Evolutionary conservation across 148 eudicot genomes (phyloP).

Genomic region (Spergularia bocconei): DNA sequence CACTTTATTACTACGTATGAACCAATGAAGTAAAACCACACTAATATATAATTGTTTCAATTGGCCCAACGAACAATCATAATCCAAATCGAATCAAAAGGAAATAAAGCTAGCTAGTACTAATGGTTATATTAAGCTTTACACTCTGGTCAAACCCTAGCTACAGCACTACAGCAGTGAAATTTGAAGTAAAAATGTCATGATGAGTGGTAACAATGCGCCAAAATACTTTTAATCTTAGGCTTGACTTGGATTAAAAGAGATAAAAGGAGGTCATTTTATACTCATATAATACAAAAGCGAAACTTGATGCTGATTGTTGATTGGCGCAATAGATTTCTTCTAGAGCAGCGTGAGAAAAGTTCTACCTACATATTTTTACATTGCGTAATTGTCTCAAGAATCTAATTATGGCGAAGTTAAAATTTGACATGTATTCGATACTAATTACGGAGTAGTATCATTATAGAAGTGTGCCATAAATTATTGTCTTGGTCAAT

Average conservation of each 20-base stretch:
- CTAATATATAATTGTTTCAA: neutral
- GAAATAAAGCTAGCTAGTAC: neutral
- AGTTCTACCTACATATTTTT: neutral
- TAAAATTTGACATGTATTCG: no score
- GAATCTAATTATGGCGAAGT: neutral
- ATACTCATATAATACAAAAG: neutral
- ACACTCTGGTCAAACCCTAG: slow-evolving; percentile 25
- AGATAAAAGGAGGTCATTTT: neutral
- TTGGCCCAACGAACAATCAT: slow-evolving; percentile 12
- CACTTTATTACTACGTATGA: slow-evolving; percentile 15
- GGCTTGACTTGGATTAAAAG: slow-evolving; percentile 3
- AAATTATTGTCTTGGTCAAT: no score
- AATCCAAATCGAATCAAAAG: slow-evolving; percentile 19
- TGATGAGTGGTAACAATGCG: neutral
- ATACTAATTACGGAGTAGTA: no score
- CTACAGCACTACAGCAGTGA: neutral
- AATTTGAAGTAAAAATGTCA: neutral
- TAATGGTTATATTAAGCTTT: slow-evolving; percentile 3
- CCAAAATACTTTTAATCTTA: slow-evolving; percentile 16
- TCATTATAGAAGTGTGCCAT: no score
- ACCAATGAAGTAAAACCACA: slow-evolving; percentile 4
- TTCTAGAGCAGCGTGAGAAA: slow-evolving; percentile 25
- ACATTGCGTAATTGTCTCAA: slow-evolving; percentile 13
- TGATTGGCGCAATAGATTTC: slow-evolving; percentile 17
- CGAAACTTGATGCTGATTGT: neutral